Conservation (phyloP, 495 filamentous ascomycete genomes). For the Lindgomyces ingoldianus region DNA sequence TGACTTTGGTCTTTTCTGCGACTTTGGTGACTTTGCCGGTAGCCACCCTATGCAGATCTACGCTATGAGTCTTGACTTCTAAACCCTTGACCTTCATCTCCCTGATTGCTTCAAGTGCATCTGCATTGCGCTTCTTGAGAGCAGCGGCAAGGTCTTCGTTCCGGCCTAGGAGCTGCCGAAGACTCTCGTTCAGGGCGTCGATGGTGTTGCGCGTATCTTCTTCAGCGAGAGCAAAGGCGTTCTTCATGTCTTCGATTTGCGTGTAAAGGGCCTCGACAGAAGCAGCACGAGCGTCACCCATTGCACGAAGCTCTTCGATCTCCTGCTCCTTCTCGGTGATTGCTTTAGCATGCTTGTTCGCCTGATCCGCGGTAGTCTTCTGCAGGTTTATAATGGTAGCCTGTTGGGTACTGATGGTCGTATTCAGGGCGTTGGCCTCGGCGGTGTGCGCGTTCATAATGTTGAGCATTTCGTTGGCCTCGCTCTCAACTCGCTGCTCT, state of each 20-base stretch:
- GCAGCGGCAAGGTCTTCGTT: constrained; percentile 13
- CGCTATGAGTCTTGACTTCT: constrained; percentile 14
- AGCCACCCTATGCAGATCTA: constrained; percentile 15
- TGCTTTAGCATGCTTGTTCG: background rate
- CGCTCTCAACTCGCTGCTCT: constrained; percentile 19
- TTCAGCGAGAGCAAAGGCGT: constrained; percentile 8
- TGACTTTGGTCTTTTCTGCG: constrained; percentile 21
- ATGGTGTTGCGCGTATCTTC: constrained; percentile 13
- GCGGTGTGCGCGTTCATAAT: constrained; percentile 10
- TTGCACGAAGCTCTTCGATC: constrained; percentile 11
- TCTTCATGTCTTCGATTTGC: constrained; percentile 25
- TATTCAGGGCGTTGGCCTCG: background rate
- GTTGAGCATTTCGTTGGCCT: constrained; percentile 25
- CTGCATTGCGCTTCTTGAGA: constrained; percentile 6
- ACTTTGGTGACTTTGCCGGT: constrained; percentile 31
- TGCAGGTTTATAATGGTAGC: constrained; percentile 19
- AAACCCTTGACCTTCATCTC: constrained; percentile 35
- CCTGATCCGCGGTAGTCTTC: background rate
- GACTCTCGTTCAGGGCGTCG: constrained; percentile 10
- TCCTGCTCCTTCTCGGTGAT: constrained; percentile 22
- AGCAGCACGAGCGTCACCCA: constrained; percentile 16
- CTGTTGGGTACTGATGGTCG: constrained; percentile 4
- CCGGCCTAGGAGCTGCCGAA: constrained; percentile 1
- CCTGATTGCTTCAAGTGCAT: constrained; percentile 15
- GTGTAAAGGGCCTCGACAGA: constrained; percentile 8